A percentile compares a stretch with the other conserved stretches of the same genome.
Conservation (phyloP, 2,329 filamentous ascomycete genomes). For the Blumeria graminis region DNA sequence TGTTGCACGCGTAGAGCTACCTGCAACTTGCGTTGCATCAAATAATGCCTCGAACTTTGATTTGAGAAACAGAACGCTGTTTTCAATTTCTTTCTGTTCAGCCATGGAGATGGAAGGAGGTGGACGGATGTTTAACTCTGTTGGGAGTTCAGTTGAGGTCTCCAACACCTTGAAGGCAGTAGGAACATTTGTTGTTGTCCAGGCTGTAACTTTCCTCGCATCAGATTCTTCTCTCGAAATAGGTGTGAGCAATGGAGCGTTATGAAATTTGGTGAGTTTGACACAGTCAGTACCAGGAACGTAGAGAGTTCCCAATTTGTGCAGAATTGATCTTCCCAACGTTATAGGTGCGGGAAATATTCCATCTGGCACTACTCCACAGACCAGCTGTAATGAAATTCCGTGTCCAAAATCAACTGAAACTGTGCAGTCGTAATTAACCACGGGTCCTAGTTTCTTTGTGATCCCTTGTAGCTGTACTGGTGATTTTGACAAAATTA, state of each 20-base stretch:
- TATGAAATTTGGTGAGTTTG: neutral
- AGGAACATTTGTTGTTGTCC: neutral
- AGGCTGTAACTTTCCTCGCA: neutral
- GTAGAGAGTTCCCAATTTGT: neutral
- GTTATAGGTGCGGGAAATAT: conserved; percentile 1
- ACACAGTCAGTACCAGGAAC: neutral
- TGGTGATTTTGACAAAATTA: neutral
- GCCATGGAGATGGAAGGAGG: neutral
- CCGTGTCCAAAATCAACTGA: no score
- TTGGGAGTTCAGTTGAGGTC: neutral
- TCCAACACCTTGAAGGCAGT: neutral
- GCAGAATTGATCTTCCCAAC: neutral
- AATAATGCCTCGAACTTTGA: neutral
- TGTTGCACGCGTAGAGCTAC: neutral
- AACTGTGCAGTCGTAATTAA: neutral
- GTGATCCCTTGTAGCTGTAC: neutral
- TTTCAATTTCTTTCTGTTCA: neutral
- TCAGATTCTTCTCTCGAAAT: neutral
- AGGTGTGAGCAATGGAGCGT: neutral
- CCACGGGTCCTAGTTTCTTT: neutral
- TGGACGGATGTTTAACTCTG: neutral
- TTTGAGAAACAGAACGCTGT: neutral
- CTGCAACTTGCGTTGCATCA: neutral
- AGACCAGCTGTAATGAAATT: neutral
- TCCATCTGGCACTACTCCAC: neutral